phyloP scores from a whole-genome alignment of 768 basidiomycete species.

The Agrocybe praecox region DNA sequence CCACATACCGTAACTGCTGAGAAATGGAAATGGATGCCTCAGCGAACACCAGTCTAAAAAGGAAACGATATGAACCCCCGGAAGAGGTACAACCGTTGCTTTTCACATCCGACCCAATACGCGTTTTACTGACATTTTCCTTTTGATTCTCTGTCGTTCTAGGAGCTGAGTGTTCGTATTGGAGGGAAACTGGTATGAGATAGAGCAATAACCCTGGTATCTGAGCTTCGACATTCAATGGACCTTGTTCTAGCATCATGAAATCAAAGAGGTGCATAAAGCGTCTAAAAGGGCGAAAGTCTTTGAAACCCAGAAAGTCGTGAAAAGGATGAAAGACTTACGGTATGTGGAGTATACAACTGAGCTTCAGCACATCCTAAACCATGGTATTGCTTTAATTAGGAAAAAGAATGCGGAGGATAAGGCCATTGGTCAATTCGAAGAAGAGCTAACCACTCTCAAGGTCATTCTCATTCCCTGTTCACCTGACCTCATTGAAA shows the following conservation, averaged over 20 bases:
- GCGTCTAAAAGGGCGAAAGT: constrained; percentile 80
- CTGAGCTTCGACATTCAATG: neutral
- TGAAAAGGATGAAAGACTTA: constrained; percentile 77
- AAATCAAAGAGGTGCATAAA: constrained; percentile 70
- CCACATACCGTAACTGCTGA: neutral
- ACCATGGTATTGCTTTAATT: constrained; percentile 1
- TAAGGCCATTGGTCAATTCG: constrained; percentile 50
- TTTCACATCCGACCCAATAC: neutral
- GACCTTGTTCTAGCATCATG: constrained; percentile 63
- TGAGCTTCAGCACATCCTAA: constrained; percentile 1
- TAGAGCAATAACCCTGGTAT: neutral
- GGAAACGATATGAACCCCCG: constrained; percentile 41
- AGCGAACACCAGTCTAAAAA: constrained; percentile 35
- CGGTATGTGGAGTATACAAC: constrained; percentile 41
- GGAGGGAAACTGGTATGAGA: constrained; percentile 58
- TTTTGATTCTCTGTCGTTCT: constrained; percentile 19
- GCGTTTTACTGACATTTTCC: neutral
- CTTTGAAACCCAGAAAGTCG: constrained; percentile 80
- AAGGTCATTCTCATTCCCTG: constrained; percentile 51
- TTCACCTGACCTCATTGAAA: constrained; percentile 7
- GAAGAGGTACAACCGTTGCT: constrained; percentile 30
- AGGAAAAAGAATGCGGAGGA: constrained; percentile 41
- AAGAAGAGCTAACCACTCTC: constrained; percentile 59
- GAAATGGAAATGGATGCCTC: constrained; percentile 18
- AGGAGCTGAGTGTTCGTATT: constrained; percentile 45